phyloP scores from a whole-genome alignment of 208 protist species.

The Angomonas ambiguus region DNA sequence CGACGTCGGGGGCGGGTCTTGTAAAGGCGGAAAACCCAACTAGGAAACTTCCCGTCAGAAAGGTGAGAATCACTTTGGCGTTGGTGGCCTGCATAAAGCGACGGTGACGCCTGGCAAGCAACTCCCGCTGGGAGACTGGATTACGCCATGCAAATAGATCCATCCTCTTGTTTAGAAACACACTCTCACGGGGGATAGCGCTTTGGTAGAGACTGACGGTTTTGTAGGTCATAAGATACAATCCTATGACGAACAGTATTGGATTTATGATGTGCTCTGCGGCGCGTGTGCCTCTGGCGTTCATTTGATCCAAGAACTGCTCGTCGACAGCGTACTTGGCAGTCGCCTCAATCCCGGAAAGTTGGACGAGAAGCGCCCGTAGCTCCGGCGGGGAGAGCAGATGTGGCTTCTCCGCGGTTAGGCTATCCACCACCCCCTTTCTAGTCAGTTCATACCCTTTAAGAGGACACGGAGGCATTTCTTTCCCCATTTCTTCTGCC shows the following conservation, averaged over 20 bases:
- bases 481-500: background rate
- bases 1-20: constrained; percentile 33
- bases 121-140: constrained; percentile 38
- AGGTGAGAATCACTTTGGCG: constrained; percentile 47
- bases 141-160: constrained; percentile 34
- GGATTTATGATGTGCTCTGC: constrained; percentile 64
- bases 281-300: constrained; percentile 36
- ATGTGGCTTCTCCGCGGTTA: constrained; percentile 23
- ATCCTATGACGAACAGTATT: constrained; percentile 40
- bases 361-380: constrained; percentile 37
- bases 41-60: constrained; percentile 42
- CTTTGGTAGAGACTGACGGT: constrained; percentile 48
- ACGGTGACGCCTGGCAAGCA: constrained; percentile 55
- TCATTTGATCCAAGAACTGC: constrained; percentile 43
- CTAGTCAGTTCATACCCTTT: constrained; percentile 45
- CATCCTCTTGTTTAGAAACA: constrained; percentile 44
- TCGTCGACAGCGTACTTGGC: constrained; percentile 61
- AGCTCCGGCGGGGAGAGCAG: constrained; percentile 39
- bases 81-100: constrained; percentile 71
- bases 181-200: constrained; percentile 54
- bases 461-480: constrained; percentile 53
- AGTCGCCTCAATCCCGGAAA: constrained; percentile 57
- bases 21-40: constrained; percentile 40
- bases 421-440: constrained; percentile 43
- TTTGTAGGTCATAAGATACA: constrained; percentile 77